phyloP scores from a whole-genome alignment of 2,329 filamentous ascomycete species.

The Myriosclerotinia scirpicola region DNA sequence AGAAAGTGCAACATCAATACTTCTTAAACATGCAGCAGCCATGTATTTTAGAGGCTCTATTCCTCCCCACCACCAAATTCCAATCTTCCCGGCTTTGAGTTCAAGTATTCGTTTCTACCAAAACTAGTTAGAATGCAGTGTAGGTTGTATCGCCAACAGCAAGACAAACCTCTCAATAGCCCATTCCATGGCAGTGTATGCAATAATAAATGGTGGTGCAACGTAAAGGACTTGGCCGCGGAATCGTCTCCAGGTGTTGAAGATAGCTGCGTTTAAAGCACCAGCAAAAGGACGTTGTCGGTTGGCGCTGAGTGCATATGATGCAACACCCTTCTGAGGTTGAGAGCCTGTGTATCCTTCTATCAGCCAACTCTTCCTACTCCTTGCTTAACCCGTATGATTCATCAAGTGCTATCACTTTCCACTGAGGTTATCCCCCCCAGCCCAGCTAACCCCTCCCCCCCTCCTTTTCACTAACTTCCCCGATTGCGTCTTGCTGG shows the following conservation, averaged over 20 bases:
- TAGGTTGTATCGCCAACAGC: neutral
- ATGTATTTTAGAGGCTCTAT: constrained; percentile 28
- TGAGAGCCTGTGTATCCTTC: constrained; percentile 50
- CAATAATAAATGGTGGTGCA: constrained; percentile 72
- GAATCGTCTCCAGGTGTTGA: constrained; percentile 92
- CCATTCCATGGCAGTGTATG: constrained; percentile 87
- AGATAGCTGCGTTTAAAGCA: constrained; percentile 76
- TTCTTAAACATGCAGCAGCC: constrained; percentile 29
- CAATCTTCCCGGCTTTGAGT: constrained; percentile 72
- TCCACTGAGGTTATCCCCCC: neutral
- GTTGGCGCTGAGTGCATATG: constrained; percentile 81
- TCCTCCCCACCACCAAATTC: constrained; percentile 49
- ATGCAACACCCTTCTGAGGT: constrained; percentile 63
- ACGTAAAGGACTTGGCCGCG: constrained; percentile 87
- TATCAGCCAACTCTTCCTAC: constrained; percentile 24
- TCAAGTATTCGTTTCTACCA: constrained; percentile 73
- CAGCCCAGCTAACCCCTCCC: neutral
- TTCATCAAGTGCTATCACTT: neutral
- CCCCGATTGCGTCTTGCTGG: neutral
- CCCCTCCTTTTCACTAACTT: neutral
- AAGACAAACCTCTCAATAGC: constrained; percentile 79
- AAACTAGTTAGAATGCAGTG: constrained; percentile 3
- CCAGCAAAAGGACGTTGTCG: constrained; percentile 85
- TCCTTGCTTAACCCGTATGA: neutral
- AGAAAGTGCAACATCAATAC: constrained; percentile 35